Evolutionary conservation across 2,329 filamentous ascomycete species (phyloP).

Genomic region (Cladophialophora psammophila): DNA sequence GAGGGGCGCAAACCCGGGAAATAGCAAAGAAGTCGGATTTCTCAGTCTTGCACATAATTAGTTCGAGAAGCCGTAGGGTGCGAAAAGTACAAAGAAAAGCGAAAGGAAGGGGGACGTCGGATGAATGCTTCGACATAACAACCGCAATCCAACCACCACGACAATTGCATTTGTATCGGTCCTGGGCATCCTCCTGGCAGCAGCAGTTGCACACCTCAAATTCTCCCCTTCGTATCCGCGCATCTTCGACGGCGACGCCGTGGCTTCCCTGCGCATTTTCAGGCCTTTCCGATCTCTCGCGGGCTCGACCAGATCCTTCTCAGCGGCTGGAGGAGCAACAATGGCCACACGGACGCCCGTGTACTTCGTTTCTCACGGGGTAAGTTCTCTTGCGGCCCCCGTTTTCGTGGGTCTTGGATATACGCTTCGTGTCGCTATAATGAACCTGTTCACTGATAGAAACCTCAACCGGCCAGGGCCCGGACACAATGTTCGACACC

Average conservation of each 20-base stretch:
- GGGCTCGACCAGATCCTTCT: neutral
- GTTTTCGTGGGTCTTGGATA: neutral
- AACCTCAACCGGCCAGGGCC: constrained; percentile 43
- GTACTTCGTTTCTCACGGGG: constrained; percentile 62
- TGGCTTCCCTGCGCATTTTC: constrained; percentile 12
- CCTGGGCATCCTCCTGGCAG: constrained; percentile 14
- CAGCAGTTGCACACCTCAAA: constrained; percentile 11
- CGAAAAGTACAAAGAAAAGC: neutral
- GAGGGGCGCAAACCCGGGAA: neutral
- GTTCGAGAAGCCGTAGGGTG: neutral
- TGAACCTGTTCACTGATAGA: constrained; percentile 29
- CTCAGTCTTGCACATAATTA: neutral
- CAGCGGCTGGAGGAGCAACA: neutral
- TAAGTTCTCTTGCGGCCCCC: constrained; percentile 16
- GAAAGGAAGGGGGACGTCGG: neutral
- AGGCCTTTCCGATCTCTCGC: constrained; percentile 9
- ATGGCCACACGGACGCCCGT: constrained; percentile 54
- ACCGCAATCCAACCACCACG: neutral
- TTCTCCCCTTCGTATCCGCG: neutral
- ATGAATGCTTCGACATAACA: constrained; percentile 18
- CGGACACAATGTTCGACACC: constrained; percentile 72
- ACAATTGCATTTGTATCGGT: constrained; percentile 12
- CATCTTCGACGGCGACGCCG: constrained; percentile 10
- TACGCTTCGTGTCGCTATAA: too few species aligned
- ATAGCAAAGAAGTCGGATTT: neutral